Percentiles rank a stretch among this genome's conserved stretches.
Evolutionary conservation across 148 eudicot species (phyloP).

Genomic region (Cornus controversa): DNA sequence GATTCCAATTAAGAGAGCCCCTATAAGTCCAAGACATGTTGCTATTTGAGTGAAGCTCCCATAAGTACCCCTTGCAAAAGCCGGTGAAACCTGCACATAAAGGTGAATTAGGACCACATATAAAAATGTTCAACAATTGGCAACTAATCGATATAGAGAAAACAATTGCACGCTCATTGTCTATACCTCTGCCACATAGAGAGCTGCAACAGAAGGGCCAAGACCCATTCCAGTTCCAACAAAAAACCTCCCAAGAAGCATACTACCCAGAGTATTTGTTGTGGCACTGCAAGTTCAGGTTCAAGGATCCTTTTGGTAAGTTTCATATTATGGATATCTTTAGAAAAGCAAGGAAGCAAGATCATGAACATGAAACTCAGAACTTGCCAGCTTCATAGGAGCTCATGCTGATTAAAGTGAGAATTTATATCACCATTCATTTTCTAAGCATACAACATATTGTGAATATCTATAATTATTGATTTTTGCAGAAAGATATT

Average conservation of each 20-base stretch:
- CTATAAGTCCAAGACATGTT: conserved; percentile 80
- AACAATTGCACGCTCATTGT: not conserved
- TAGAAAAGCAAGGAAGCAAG: conserved; percentile 6
- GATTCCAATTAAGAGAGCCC: conserved; percentile 68
- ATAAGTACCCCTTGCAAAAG: conserved; percentile 86
- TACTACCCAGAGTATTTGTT: conserved; percentile 50
- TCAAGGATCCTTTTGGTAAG: not conserved
- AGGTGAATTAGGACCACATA: conserved; percentile 9
- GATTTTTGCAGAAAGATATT: too few relatives aligned
- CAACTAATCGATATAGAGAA: conserved; percentile 7
- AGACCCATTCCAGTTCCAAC: conserved; percentile 92
- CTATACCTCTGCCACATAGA: conserved; percentile 83
- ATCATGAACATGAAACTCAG: not conserved
- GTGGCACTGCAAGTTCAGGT: conserved; percentile 53
- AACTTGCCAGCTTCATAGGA: not conserved
- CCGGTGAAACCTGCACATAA: conserved; percentile 73
- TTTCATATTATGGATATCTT: not conserved
- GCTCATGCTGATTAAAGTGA: not conserved
- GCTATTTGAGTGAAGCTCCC: conserved; percentile 91
- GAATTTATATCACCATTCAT: not conserved
- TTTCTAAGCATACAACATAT: not conserved
- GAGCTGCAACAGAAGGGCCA: conserved; percentile 91
- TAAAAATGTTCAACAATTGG: not conserved
- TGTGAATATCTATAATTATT: not conserved
- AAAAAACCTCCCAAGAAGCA: conserved; percentile 86